These are phyloP conservation scores for Knoxia roxburghii DNA, from an alignment of 257 asterid species.

Conservation along the genomic window DNA sequence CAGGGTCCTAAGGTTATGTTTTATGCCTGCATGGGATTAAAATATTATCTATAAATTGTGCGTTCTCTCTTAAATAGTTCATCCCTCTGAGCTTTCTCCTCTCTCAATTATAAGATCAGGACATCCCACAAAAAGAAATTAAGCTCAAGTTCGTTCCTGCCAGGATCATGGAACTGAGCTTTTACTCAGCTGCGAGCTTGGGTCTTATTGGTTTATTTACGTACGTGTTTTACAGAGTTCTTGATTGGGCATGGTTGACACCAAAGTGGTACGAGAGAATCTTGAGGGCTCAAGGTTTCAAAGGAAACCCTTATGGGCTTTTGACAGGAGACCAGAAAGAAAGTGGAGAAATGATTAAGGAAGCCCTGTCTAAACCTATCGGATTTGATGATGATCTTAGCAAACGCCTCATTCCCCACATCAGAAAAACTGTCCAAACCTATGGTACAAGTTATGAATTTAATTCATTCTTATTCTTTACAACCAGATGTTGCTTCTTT, in stretches of 20 bases:
- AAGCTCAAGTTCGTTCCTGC: neutral
- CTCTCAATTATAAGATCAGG: too few relatives aligned
- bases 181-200: neutral
- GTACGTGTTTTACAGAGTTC: conserved; percentile 4
- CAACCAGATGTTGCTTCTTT: too few relatives aligned
- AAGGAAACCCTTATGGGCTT: conserved; percentile 16
- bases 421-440: conserved; percentile 9
- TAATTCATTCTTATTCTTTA: too few relatives aligned
- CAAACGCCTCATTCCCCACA: conserved; percentile 14
- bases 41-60: too few relatives aligned
- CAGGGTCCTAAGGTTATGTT: too few relatives aligned
- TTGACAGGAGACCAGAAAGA: conserved; percentile 14
- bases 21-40: too few relatives aligned
- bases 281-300: conserved; percentile 14
- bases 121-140: too few relatives aligned
- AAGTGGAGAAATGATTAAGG: conserved; percentile 9
- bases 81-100: too few relatives aligned
- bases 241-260: conserved; percentile 12
- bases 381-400: conserved; percentile 10
- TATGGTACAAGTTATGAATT: conserved; percentile 7
- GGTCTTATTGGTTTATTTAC: neutral
- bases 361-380: conserved; percentile 16
- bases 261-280: conserved; percentile 12
- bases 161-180: neutral
- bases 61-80: too few relatives aligned